phyloP scores from a whole-genome alignment of 1,284 basidiomycete species.

The Phellinidium pouzarii region DNA sequence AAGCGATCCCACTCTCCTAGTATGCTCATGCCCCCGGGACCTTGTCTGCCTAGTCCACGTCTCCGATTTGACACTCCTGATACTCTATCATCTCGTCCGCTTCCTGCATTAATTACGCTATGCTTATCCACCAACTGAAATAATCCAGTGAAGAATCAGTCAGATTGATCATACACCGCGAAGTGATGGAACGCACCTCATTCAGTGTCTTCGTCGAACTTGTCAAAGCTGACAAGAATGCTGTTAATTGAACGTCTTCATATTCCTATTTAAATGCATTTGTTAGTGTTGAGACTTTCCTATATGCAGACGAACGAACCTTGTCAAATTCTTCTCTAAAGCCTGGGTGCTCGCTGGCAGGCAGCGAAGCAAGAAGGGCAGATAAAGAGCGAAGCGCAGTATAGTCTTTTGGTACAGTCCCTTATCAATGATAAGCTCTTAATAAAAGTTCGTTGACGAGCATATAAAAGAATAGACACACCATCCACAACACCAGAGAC shows the following conservation, averaged over 20 bases:
- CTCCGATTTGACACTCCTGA: background rate
- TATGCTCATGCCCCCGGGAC: conserved; percentile 33
- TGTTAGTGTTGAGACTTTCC: conserved; percentile 7
- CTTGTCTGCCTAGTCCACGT: conserved; percentile 22
- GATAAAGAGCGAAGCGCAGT: conserved; percentile 78
- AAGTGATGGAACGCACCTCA: conserved; percentile 56
- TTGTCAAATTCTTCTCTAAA: conserved; percentile 85
- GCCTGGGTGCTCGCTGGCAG: conserved; percentile 71
- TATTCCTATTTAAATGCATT: conserved; percentile 62
- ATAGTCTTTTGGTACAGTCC: conserved; percentile 65
- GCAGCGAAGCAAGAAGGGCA: conserved; percentile 80
- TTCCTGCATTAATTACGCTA: conserved; percentile 39
- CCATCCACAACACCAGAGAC: conserved; percentile 70
- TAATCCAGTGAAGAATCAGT: background rate
- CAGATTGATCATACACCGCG: background rate
- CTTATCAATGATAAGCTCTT: conserved; percentile 30
- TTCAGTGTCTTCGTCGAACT: conserved; percentile 84
- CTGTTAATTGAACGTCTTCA: conserved; percentile 89
- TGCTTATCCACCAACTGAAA: conserved; percentile 65
- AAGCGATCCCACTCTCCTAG: conserved; percentile 19
- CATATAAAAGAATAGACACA: conserved; percentile 28
- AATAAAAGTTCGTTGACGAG: background rate
- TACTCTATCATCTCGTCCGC: conserved; percentile 38
- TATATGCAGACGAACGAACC: conserved; percentile 36
- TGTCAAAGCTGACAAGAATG: conserved; percentile 82